These are phyloP conservation scores for Fusarium devonianum DNA, from an alignment of 2,329 filamentous ascomycete genomes.

Conservation along the genomic window DNA sequence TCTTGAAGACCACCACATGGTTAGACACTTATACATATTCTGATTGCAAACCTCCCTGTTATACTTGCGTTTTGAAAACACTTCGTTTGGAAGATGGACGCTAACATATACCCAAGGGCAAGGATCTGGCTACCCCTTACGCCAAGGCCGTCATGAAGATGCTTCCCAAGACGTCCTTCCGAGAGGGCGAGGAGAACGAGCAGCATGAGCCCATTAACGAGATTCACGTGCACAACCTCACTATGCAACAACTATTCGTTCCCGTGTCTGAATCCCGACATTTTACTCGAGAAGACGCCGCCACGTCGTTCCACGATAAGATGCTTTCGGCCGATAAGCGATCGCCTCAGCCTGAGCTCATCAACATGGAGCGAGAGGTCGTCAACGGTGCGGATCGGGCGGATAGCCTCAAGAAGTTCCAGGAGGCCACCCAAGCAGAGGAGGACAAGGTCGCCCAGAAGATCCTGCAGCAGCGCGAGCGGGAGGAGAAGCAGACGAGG, in stretches of 20 bases:
- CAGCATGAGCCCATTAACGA: constrained; percentile 70
- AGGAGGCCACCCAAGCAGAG: constrained; percentile 52
- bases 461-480: constrained; percentile 44
- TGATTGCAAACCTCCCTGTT: constrained; percentile 28
- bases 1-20: constrained; percentile 96
- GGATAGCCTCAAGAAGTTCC: constrained; percentile 53
- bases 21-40: constrained; percentile 66
- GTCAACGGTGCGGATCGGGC: constrained; percentile 46
- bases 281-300: constrained; percentile 71
- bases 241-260: constrained; percentile 70
- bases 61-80: constrained; percentile 3
- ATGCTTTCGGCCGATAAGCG: constrained; percentile 68
- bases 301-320: constrained; percentile 66
- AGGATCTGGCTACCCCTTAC: constrained; percentile 79
- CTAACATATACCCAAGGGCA: constrained; percentile 64
- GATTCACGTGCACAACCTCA: constrained; percentile 66
- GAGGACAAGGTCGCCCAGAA: constrained; percentile 50
- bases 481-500: constrained; percentile 51
- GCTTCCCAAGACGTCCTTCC: constrained; percentile 75
- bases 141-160: constrained; percentile 77
- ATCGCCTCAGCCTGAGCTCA: constrained; percentile 68
- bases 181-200: constrained; percentile 54
- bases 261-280: constrained; percentile 68
- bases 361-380: constrained; percentile 61
- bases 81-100: constrained; percentile 2